Evolutionary conservation across 2,329 filamentous ascomycete species (phyloP).

Genomic region (Colletotrichum echinochloae): DNA sequence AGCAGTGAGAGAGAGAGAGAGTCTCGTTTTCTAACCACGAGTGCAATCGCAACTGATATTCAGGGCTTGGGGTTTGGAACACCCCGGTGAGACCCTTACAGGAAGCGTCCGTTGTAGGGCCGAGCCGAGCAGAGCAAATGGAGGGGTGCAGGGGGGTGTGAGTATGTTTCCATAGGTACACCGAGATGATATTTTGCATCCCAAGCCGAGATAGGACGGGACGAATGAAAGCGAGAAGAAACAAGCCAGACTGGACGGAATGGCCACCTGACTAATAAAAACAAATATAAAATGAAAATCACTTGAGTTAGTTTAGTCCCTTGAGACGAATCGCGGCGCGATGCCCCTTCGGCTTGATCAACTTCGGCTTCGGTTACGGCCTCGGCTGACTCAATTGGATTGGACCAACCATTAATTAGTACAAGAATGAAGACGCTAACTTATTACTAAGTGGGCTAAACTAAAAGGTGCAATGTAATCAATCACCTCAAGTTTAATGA

Average conservation of each 20-base stretch:
- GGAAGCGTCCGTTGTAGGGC: not conserved
- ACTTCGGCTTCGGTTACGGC: slow-evolving; percentile 28
- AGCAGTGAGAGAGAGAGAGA: not conserved
- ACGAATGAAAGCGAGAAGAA: not conserved
- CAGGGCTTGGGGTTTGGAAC: too few species aligned
- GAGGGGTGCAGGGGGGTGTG: not conserved
- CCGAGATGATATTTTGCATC: not conserved
- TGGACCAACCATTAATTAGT: too few species aligned
- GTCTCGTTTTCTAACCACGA: not conserved
- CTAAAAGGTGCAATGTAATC: not conserved
- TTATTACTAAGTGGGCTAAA: not conserved
- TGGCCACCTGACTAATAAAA: not conserved
- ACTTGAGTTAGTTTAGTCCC: fast-evolving
- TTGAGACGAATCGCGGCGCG: not conserved
- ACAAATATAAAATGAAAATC: too few species aligned
- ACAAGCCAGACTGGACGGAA: not conserved
- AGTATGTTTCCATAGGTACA: too few species aligned
- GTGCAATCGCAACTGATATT: not conserved
- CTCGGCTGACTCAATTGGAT: not conserved
- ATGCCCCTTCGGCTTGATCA: not conserved
- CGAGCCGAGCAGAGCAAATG: not conserved
- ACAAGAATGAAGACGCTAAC: not conserved
- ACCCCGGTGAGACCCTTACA: not conserved
- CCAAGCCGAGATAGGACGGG: not conserved
- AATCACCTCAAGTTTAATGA: not conserved